A percentile compares a stretch with the other conserved stretches of the same genome.
These are phyloP conservation scores for Ephemerocybe angulata DNA, from an alignment of 768 basidiomycete genomes.

Conservation along the genomic window DNA sequence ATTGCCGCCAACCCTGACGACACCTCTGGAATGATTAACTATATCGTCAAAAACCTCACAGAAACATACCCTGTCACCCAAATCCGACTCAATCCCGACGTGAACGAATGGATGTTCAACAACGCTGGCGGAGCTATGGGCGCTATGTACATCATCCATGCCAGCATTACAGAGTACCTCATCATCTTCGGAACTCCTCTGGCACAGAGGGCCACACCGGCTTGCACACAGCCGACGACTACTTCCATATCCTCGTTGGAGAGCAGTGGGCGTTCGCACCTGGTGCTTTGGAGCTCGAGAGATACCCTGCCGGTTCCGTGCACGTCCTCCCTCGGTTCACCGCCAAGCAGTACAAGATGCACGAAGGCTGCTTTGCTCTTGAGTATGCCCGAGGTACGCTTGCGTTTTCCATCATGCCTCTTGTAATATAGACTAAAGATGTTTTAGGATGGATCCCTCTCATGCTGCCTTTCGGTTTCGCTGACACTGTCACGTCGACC, in stretches of 20 bases:
- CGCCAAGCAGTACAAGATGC: constrained; percentile 98
- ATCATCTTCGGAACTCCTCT: constrained; percentile 95
- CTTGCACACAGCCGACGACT: constrained; percentile 94
- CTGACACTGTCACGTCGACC: constrained; percentile 83
- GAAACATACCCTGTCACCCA: constrained; percentile 58
- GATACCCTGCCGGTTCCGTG: constrained; percentile 79
- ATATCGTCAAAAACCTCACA: constrained; percentile 81
- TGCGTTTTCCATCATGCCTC: not conserved
- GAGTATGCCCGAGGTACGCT: constrained; percentile 91
- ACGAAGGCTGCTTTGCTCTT: constrained; percentile 90
- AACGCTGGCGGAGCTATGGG: constrained; percentile 99
- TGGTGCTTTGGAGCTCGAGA: constrained; percentile 80
- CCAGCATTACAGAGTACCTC: constrained; percentile 94
- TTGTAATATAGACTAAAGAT: not conserved
- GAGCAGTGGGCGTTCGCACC: constrained; percentile 93
- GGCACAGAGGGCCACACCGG: constrained; percentile 95
- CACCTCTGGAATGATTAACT: constrained; percentile 68
- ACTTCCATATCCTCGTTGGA: constrained; percentile 92
- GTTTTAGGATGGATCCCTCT: constrained; percentile 97
- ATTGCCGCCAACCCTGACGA: constrained; percentile 63
- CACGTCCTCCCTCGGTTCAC: constrained; percentile 80
- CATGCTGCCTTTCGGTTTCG: constrained; percentile 93
- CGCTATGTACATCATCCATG: constrained; percentile 96
- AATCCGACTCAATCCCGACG: constrained; percentile 54
- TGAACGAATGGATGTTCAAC: constrained; percentile 89